These are phyloP conservation scores for Cryptococcus sp. DNA, from an alignment of 1,284 basidiomycete species.

Conservation along the genomic window DNA sequence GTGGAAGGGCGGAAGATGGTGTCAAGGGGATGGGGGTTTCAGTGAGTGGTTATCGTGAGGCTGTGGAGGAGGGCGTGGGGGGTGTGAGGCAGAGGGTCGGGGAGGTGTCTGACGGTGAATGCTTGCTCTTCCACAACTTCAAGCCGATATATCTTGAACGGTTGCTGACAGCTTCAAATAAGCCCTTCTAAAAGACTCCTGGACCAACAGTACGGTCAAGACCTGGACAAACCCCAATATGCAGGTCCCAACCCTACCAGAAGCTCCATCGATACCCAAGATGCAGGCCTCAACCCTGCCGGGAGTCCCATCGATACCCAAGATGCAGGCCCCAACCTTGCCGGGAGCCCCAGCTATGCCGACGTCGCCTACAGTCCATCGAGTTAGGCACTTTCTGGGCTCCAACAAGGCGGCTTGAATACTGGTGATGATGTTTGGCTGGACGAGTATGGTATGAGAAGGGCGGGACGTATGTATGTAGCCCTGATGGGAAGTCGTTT, in stretches of 20 bases:
- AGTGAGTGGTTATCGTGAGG: slow-evolving; percentile 27
- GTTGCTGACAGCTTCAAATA: too few species aligned
- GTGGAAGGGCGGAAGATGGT: slow-evolving; percentile 11
- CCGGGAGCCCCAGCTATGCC: slow-evolving; percentile 24
- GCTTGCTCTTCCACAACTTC: too few species aligned
- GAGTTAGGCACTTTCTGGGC: background rate
- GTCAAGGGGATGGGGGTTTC: slow-evolving; percentile 30
- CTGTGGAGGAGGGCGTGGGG: slow-evolving; percentile 9
- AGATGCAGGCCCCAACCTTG: background rate
- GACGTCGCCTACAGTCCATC: slow-evolving; percentile 3
- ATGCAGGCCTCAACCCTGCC: background rate
- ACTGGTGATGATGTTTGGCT: too few species aligned
- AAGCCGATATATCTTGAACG: background rate
- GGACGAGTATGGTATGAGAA: too few species aligned
- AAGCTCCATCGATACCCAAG: slow-evolving; percentile 24
- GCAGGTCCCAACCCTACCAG: background rate
- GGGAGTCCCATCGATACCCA: slow-evolving; percentile 24
- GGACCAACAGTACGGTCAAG: background rate
- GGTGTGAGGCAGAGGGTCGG: slow-evolving; percentile 8
- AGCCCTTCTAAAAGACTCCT: background rate
- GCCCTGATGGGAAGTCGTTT: too few species aligned
- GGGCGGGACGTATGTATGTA: too few species aligned
- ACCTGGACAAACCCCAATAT: background rate
- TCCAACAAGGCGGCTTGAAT: too few species aligned
- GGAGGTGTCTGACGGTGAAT: slow-evolving; percentile 8